A percentile compares a stretch with the other conserved stretches of the same genome.
Conservation (phyloP, 1,139 yeast genomes). For the Yamadazyma blattariae region DNA sequence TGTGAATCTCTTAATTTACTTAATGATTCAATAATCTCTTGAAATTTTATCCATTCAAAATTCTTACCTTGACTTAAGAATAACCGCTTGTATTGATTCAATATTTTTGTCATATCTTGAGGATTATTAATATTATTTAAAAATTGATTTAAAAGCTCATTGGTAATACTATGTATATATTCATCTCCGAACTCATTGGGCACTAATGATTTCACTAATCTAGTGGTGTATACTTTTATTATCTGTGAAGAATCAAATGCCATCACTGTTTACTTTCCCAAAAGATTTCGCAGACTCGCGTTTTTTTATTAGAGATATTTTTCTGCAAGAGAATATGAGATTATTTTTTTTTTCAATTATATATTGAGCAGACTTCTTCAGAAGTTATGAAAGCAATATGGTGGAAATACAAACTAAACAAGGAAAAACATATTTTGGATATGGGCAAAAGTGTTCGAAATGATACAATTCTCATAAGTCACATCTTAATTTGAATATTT, state of each 20-base stretch:
- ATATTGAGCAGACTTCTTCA: constrained; percentile 1
- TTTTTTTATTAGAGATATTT: not conserved
- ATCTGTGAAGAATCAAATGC: constrained; percentile 33
- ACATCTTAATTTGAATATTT: too few species aligned
- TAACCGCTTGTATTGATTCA: constrained; percentile 23
- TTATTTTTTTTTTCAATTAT: not conserved
- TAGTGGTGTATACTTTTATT: constrained; percentile 30
- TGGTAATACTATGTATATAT: constrained; percentile 32
- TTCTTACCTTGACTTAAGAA: constrained; percentile 25
- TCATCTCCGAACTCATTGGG: constrained; percentile 42
- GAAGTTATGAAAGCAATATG: constrained; percentile 1
- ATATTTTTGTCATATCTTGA: constrained; percentile 16
- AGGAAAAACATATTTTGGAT: too few species aligned
- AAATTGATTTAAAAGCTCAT: constrained; percentile 22
- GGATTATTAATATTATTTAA: not conserved
- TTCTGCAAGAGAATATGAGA: too few species aligned
- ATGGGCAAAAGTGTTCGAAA: too few species aligned
- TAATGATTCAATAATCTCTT: constrained; percentile 28
- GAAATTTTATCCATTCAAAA: constrained; percentile 33
- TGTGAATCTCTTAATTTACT: constrained; percentile 25
- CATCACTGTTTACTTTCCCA: constrained; percentile 15
- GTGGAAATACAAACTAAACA: not conserved
- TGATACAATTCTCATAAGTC: too few species aligned
- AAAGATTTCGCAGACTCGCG: constrained; percentile 2
- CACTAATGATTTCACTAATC: constrained; percentile 37